Evolutionary conservation across 306 rosid species (phyloP).

Genomic region (Citrullus colocynthis): DNA sequence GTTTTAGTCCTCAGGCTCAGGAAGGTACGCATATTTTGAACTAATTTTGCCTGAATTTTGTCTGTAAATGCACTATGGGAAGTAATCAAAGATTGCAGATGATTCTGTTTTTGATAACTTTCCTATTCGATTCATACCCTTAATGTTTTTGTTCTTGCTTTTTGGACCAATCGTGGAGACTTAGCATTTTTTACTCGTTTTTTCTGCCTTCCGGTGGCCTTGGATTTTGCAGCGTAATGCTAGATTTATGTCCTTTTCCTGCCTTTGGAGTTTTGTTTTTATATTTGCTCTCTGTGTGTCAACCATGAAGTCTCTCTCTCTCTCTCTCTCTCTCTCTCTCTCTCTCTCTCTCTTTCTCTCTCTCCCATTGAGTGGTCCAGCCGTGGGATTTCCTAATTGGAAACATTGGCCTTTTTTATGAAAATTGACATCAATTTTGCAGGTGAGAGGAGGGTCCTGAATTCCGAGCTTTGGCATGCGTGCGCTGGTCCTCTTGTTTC

Average conservation of each 20-base stretch:
- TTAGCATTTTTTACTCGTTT: not conserved
- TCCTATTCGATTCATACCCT: not conserved
- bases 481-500: conserved; percentile 99
- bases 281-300: conserved; percentile 1
- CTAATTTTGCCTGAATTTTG: not conserved
- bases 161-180: not conserved
- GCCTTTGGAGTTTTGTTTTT: conserved; percentile 7
- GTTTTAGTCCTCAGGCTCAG: conserved; percentile 75
- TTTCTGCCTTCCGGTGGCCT: not conserved
- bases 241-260: conserved; percentile 8
- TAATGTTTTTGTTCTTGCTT: not conserved
- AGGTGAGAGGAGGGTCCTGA: conserved; percentile 84
- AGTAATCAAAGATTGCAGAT: not conserved
- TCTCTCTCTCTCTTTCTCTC: not conserved
- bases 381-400: not conserved
- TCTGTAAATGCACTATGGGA: not conserved
- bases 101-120: not conserved
- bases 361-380: conserved; percentile 9
- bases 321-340: not conserved
- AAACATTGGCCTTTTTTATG: conserved; percentile 9
- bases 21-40: conserved; percentile 43
- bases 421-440: conserved; percentile 27
- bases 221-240: conserved; percentile 4
- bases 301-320: conserved; percentile 1
- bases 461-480: conserved; percentile 99